Percentiles rank a stretch among this genome's conserved stretches.
Evolutionary conservation across 1,284 basidiomycete genomes (phyloP).

Genomic region (Sanghuangporus sanghuang): DNA sequence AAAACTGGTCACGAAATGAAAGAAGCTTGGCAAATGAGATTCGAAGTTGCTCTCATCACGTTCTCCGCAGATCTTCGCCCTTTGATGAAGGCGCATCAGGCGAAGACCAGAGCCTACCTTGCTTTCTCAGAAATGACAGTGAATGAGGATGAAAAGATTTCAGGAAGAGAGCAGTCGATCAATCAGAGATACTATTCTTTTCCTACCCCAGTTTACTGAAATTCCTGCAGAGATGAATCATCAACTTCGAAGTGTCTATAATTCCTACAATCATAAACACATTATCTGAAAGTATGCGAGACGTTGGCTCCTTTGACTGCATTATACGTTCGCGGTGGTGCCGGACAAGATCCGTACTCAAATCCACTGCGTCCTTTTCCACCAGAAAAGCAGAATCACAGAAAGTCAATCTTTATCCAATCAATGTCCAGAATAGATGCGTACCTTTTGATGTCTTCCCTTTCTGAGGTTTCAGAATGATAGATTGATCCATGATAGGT

Average conservation of each 20-base stretch:
- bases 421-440: conserved; percentile 15
- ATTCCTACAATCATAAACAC: background rate
- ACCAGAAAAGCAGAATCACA: background rate
- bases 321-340: conserved; percentile 61
- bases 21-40: background rate
- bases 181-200: background rate
- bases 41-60: background rate
- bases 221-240: background rate
- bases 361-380: conserved; percentile 29
- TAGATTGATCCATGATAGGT: conserved; percentile 29
- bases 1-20: background rate
- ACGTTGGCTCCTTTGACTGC: conserved; percentile 67
- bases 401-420: background rate
- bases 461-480: conserved; percentile 39
- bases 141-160: background rate
- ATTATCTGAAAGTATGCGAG: conserved; percentile 62
- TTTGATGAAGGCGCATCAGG: background rate
- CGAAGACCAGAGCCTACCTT: background rate
- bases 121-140: background rate
- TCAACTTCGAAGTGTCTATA: background rate
- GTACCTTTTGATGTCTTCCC: conserved; percentile 39
- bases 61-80: background rate
- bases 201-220: background rate
- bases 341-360: conserved; percentile 57
- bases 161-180: background rate